Conservation (phyloP, 2,329 filamentous ascomycete genomes). For the Helotiales sp. region DNA sequence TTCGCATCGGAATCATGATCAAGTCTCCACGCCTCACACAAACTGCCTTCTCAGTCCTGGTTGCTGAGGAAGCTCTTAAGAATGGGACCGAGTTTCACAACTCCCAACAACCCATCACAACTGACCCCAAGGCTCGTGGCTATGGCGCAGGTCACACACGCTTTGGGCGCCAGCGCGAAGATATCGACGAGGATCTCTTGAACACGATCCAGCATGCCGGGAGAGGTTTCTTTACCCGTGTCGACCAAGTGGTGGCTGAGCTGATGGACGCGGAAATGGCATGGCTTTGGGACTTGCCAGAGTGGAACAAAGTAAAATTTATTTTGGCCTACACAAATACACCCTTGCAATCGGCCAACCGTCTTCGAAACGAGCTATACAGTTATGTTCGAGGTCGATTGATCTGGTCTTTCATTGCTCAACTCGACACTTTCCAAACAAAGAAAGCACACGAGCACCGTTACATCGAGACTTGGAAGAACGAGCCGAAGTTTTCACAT, state of each 20-base stretch:
- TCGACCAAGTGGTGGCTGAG: constrained; percentile 38
- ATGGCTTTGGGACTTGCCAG: constrained; percentile 38
- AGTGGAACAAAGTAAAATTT: constrained; percentile 32
- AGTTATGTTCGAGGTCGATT: constrained; percentile 18
- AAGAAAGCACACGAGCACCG: constrained; percentile 13
- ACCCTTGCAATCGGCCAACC: not conserved
- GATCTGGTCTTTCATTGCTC: constrained; percentile 13
- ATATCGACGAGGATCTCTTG: constrained; percentile 53
- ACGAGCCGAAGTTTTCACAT: no score
- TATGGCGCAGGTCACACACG: constrained; percentile 25
- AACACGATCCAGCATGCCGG: constrained; percentile 61
- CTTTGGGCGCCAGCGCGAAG: constrained; percentile 49
- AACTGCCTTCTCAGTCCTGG: constrained; percentile 58
- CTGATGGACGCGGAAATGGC: constrained; percentile 38
- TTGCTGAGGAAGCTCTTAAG: constrained; percentile 59
- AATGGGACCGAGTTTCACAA: constrained; percentile 9
- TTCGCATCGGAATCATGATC: constrained; percentile 55
- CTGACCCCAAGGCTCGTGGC: not conserved
- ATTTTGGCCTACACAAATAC: not conserved
- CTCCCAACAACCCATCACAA: not conserved
- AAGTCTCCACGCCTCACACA: constrained; percentile 45
- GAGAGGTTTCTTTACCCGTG: constrained; percentile 49
- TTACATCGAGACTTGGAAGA: constrained; percentile 1
- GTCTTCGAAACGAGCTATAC: not conserved
- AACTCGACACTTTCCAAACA: constrained; percentile 3